phyloP scores from a whole-genome alignment of 2,329 filamentous ascomycete genomes.

The Cryoendolithus antarcticus region DNA sequence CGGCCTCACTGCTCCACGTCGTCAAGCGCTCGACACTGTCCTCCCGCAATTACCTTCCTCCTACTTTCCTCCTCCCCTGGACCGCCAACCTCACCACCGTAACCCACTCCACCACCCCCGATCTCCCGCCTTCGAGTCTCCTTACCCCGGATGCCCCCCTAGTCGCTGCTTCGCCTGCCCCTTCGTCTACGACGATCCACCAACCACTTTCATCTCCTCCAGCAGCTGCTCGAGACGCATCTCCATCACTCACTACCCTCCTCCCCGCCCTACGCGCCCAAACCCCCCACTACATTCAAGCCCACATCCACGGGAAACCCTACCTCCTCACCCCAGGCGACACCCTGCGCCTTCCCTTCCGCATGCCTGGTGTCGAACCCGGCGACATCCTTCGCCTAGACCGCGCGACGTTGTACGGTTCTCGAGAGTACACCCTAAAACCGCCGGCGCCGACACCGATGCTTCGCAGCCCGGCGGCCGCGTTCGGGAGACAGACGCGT shows the following conservation, averaged over 20 bases:
- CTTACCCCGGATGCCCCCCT: not conserved
- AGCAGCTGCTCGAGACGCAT: constrained; percentile 22
- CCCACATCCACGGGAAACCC: constrained; percentile 66
- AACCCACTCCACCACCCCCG: constrained; percentile 16
- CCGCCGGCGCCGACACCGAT: constrained; percentile 44
- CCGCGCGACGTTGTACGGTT: constrained; percentile 70
- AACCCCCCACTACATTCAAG: constrained; percentile 63
- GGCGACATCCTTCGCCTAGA: constrained; percentile 84
- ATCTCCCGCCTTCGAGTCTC: constrained; percentile 23
- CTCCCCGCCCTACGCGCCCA: constrained; percentile 63
- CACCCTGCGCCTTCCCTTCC: constrained; percentile 37
- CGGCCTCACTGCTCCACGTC: no score
- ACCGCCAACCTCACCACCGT: constrained; percentile 33
- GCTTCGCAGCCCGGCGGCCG: constrained; percentile 13
- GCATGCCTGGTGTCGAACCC: constrained; percentile 41
- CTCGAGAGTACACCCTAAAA: constrained; percentile 80
- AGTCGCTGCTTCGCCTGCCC: not conserved
- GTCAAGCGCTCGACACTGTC: not conserved
- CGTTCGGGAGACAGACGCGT: not conserved
- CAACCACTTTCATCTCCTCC: constrained; percentile 14
- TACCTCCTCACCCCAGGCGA: constrained; percentile 60
- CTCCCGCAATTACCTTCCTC: constrained; percentile 39
- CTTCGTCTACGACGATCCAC: not conserved
- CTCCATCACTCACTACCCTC: constrained; percentile 41
- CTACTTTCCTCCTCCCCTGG: constrained; percentile 41